Conservation (phyloP, 2,329 filamentous ascomycete species). For the Shiraia bambusicola region DNA sequence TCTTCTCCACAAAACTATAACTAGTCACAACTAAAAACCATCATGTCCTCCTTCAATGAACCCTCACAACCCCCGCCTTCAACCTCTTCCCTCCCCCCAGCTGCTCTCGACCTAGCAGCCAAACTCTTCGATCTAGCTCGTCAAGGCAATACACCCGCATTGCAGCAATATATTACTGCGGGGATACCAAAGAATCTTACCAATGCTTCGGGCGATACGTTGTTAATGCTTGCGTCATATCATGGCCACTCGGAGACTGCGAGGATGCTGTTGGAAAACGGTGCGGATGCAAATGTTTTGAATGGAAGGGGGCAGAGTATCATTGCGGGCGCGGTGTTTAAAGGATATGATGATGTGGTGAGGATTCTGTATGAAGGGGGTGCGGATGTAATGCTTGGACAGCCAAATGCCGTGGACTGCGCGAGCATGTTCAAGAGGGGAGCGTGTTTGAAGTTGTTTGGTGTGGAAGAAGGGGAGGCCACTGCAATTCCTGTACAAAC, state of each 20-base stretch:
- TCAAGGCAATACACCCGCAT: constrained; percentile 57
- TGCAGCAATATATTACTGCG: constrained; percentile 64
- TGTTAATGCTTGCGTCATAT: constrained; percentile 73
- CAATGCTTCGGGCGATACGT: constrained; percentile 71
- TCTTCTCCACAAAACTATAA: no score
- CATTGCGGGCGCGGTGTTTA: constrained; percentile 72
- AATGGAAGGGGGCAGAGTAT: constrained; percentile 70
- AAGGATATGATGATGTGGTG: constrained; percentile 66
- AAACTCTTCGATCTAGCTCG: constrained; percentile 69
- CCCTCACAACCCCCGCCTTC: constrained; percentile 10
- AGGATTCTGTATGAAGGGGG: constrained; percentile 51
- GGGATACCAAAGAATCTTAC: constrained; percentile 70
- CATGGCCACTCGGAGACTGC: constrained; percentile 65
- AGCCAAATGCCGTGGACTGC: constrained; percentile 50
- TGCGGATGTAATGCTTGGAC: constrained; percentile 45
- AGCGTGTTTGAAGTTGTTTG: constrained; percentile 34
- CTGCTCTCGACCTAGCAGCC: constrained; percentile 65
- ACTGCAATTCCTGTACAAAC: constrained; percentile 2
- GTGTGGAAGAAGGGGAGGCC: constrained; percentile 21
- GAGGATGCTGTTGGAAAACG: constrained; percentile 60
- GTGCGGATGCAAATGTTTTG: constrained; percentile 66
- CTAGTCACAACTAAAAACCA: background rate
- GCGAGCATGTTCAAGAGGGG: constrained; percentile 51
- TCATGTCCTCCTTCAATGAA: constrained; percentile 20
- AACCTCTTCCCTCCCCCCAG: constrained; percentile 55